A percentile compares a stretch with the other conserved stretches of the same genome.
Conservation (phyloP, 2,329 filamentous ascomycete species). For the Colletotrichum liriopes region DNA sequence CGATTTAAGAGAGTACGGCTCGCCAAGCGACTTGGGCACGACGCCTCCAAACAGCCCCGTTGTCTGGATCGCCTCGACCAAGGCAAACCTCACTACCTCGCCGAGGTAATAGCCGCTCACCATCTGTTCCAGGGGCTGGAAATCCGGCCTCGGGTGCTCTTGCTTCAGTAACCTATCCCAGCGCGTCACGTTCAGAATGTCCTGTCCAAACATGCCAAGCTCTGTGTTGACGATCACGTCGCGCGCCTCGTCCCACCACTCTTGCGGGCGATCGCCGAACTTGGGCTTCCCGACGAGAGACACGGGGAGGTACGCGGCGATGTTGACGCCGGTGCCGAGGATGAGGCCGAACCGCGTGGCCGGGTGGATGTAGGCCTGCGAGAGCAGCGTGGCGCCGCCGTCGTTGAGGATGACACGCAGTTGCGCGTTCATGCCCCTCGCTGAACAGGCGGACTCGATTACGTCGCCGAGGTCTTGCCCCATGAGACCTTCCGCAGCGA, state of each 20-base stretch:
- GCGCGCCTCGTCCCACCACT: conserved; percentile 71
- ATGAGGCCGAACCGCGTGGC: conserved; percentile 76
- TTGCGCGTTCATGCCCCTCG: conserved; percentile 67
- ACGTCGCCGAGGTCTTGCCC: conserved; percentile 74
- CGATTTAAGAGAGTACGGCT: conserved; percentile 72
- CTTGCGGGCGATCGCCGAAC: conserved; percentile 68
- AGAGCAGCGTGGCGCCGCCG: conserved; percentile 76
- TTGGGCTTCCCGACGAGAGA: conserved; percentile 68
- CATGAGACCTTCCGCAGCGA: conserved; percentile 70
- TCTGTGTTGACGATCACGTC: conserved; percentile 79
- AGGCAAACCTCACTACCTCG: conserved; percentile 72
- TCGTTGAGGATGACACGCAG: conserved; percentile 78
- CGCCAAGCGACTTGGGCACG: conserved; percentile 67
- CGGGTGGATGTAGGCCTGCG: conserved; percentile 72
- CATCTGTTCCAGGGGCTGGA: conserved; percentile 75
- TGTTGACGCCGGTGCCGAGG: conserved; percentile 78
- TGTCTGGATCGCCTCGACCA: conserved; percentile 72
- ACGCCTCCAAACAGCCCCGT: conserved; percentile 70
- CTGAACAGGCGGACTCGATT: conserved; percentile 68
- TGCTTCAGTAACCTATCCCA: conserved; percentile 72
- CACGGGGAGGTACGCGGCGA: conserved; percentile 75
- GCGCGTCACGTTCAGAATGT: conserved; percentile 71
- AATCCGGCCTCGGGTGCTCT: conserved; percentile 69
- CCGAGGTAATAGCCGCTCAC: conserved; percentile 78
- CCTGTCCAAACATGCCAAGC: conserved; percentile 76